phyloP scores from a whole-genome alignment of 2,329 filamentous ascomycete species.

The Fusarium domesticum region DNA sequence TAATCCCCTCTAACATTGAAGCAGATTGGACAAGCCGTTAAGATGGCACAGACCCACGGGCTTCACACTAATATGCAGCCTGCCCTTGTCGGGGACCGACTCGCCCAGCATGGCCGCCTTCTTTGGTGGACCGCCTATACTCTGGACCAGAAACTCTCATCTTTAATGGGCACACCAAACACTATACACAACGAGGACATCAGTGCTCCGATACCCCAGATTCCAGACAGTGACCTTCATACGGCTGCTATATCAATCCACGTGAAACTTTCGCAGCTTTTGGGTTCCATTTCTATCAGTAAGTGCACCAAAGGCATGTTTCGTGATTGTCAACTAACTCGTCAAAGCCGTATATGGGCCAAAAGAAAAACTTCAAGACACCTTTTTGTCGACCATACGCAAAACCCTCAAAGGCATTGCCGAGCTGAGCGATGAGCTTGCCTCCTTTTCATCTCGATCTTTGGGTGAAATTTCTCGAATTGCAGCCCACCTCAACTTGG shows the following conservation, averaged over 20 bases:
- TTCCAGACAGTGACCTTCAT: not conserved
- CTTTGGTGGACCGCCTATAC: constrained; percentile 12
- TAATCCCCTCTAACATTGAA: not conserved
- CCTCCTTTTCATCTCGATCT: constrained; percentile 1
- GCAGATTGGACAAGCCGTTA: constrained; percentile 9
- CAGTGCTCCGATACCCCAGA: not conserved
- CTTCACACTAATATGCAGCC: constrained; percentile 5
- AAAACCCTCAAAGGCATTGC: constrained; percentile 3
- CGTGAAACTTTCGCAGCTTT: constrained; percentile 5
- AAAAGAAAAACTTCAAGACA: constrained; percentile 1
- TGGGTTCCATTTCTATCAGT: constrained; percentile 6
- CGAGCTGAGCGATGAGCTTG: constrained; percentile 1
- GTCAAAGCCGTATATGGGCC: constrained; percentile 7
- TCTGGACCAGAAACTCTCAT: constrained; percentile 6
- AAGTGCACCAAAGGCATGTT: not conserved
- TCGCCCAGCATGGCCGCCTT: constrained; percentile 1
- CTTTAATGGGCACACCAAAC: constrained; percentile 8
- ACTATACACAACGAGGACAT: constrained; percentile 6
- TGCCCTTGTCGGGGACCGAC: not conserved
- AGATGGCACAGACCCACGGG: constrained; percentile 11
- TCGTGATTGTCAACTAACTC: not conserved
- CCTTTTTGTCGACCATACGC: constrained; percentile 5
- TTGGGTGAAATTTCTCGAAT: constrained; percentile 9
- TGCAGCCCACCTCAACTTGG: constrained; percentile 6
- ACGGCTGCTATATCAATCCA: constrained; percentile 4